Base-by-base conservation (phyloP, 176 grass and related monocot species). In the Themeda triandra region DNA sequence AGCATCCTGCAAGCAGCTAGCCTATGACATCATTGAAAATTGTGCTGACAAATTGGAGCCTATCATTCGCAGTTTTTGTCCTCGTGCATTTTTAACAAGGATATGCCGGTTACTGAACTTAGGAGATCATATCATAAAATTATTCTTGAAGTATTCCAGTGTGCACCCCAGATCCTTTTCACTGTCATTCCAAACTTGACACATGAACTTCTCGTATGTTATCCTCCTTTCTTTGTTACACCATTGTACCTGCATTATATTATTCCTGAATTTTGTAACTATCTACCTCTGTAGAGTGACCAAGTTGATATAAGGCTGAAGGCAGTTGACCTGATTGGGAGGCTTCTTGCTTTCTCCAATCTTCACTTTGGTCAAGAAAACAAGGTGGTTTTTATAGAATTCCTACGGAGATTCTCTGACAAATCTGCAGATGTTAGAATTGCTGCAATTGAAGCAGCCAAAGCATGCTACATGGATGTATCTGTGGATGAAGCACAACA, bases 61-160 rank as follows among this genome's bases (percentile, higher is more conserved):
- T 14, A 78, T 59, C 32, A 82, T 95, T 86, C 68, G 87, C 68
- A 36, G 19, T 66, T 92, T 86, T 83, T 98, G 86, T 90, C 79
- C 54, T 88, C 85, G 23, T 93, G 85, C 86, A 90, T 93, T 87
- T 82, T 86, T 29, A 87, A 84, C 63, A 91, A 84, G 67, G 87
- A 85, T 81, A 66, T 79, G 33, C 89, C 85, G 1, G 77, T 64
- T 82, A 88, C 88, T 81, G 88, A 90, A 58, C 45, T 81, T 44
- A 80, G 67, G 66, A 94, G 89, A 87, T 31, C 58, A 65, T 77
- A 94, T 71, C 95, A 93, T 86, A 85, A 86, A 80, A 72, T 95
- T 93, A 95, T 98, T 86, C 62, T 95, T 73, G 91, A 98, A 88
- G 84, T 98, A 74, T 95, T 92, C 82, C 90, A 89, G 80, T 91